Evolutionary conservation across 176 grass and related monocot species (phyloP), one percentile per base, ranked within the genome.

Genomic region (Rhynchospora breviuscula): DNA sequence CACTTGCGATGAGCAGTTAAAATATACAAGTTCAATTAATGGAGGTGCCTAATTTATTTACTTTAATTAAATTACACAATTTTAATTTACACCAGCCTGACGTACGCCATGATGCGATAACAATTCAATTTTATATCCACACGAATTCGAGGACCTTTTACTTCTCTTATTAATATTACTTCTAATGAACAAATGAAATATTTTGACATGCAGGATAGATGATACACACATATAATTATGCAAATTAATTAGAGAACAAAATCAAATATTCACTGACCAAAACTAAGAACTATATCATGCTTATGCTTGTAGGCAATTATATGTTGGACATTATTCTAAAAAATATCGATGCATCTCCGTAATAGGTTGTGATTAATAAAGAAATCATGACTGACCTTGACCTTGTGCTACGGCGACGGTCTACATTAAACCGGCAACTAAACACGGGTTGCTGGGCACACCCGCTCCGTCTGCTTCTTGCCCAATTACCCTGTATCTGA

Each of bases 351-450:
- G 35, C 14, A 45, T 44, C 35, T 45, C n/a, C 9, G 0, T 10
- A 63, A 22, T 63, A 67, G 40, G 65, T 71, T n/a, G 70, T 21
- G 56, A 79, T 10, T 22, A 68, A 18, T 13, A 62, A 63, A 14
- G 40, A 56, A 61, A 60, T 65, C 53, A 84, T 15, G 11, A 85
- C 88, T 59, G 56, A 98, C 95, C 91, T 95, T 23, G 88, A 87
- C 77, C 88, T 76, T 21, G 59, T 44, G 17, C n/a, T 83, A 70
- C 89, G 78, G 11, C 91, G 85, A 25, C 93, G 88, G 22, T 90
- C 92, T 44, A 88, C 80, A 59, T 87, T 90, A 87, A 98, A 98
- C 61, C 93, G 82, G 88, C 96, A 98, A 71, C 86, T 98, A 85
- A 98, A 98, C 26, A 98, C 93, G 4, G 96, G 91, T 82, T 98